phyloP scores from a whole-genome alignment of 2,329 filamentous ascomycete genomes.

The Sporothrix inflata region DNA sequence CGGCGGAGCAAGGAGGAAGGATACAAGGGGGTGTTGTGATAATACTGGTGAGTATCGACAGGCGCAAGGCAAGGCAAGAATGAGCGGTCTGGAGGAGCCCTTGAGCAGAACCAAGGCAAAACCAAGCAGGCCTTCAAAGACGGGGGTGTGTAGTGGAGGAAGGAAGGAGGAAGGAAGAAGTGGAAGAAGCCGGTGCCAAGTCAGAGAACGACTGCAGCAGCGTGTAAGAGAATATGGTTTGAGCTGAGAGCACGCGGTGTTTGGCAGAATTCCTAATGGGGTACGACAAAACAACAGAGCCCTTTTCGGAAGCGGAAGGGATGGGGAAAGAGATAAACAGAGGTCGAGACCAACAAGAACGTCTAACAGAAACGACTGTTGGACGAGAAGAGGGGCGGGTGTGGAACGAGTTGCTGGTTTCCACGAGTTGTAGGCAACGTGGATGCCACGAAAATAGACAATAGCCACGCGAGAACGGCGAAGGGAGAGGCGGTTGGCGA shows the following conservation, averaged over 20 bases:
- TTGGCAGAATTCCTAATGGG: slow-evolving; percentile 11
- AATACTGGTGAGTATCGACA: not conserved
- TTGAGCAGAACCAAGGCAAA: too few species aligned
- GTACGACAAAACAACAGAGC: not conserved
- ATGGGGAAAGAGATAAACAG: not conserved
- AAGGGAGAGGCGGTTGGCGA: not conserved
- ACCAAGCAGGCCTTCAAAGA: not conserved
- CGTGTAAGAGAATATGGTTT: slow-evolving; percentile 19
- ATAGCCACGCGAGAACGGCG: slow-evolving; percentile 24
- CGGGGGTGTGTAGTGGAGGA: slow-evolving; percentile 16
- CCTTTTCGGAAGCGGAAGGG: slow-evolving; percentile 7
- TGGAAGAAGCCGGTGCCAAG: slow-evolving; percentile 13
- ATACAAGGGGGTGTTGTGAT: slow-evolving; percentile 12
- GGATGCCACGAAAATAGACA: not conserved
- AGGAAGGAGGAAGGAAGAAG: slow-evolving; percentile 3
- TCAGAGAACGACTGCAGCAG: not conserved
- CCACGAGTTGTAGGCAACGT: not conserved
- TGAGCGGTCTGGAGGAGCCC: slow-evolving; percentile 2
- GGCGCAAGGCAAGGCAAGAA: not conserved
- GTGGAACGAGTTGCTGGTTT: not conserved
- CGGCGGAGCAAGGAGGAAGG: slow-evolving; percentile 23
- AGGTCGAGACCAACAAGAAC: not conserved
- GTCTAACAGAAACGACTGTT: not conserved
- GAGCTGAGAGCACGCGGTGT: slow-evolving; percentile 9
- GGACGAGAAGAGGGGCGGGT: not conserved